phyloP scores from a whole-genome alignment of 805 yeast genomes.

The Sporopachydermia quercuum region DNA sequence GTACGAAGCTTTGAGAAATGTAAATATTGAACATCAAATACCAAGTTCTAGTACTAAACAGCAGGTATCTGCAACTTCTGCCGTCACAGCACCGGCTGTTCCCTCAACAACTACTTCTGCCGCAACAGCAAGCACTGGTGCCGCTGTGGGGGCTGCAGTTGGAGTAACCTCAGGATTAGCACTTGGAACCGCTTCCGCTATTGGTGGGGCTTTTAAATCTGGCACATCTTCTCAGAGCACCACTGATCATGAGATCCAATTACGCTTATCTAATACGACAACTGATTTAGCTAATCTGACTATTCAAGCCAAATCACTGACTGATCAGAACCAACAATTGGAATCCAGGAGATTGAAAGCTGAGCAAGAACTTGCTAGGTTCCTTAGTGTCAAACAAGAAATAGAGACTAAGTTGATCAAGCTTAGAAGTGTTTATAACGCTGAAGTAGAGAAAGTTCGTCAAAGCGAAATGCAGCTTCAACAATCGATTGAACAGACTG shows the following conservation, averaged over 20 bases:
- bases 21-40: no score
- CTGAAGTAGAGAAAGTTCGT: conserved; percentile 62
- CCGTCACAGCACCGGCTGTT: conserved; percentile 8
- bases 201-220: neutral
- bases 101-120: conserved; percentile 8
- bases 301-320: conserved; percentile 67
- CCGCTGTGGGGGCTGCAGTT: neutral
- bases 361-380: conserved; percentile 59
- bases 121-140: conserved; percentile 6
- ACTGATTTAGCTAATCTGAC: conserved; percentile 78
- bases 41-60: neutral
- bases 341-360: conserved; percentile 62
- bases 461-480: conserved; percentile 50
- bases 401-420: conserved; percentile 57
- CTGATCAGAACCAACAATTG: conserved; percentile 56
- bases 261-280: conserved; percentile 62
- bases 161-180: neutral
- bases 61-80: conserved; percentile 7
- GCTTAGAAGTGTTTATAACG: conserved; percentile 58
- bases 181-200: no score
- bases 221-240: conserved; percentile 6
- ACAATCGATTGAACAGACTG: conserved; percentile 52
- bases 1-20: neutral
- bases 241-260: conserved; percentile 37
- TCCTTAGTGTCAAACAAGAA: conserved; percentile 50